phyloP scores from a whole-genome alignment of 2,329 filamentous ascomycete species.

The Paramyrothecium roridum region DNA sequence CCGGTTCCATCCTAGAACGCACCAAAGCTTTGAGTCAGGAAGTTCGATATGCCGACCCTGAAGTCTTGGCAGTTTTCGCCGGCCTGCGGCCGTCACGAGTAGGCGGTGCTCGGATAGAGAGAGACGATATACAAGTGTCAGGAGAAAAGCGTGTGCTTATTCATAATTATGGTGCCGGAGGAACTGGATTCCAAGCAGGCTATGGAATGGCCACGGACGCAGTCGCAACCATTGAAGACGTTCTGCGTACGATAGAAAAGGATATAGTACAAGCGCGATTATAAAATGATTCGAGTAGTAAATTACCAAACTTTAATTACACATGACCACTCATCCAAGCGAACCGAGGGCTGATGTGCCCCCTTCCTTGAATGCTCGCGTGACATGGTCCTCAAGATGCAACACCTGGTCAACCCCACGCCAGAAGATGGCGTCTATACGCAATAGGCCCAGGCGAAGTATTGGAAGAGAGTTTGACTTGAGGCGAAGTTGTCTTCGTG shows the following conservation, averaged over 20 bases:
- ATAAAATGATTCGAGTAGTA: no score
- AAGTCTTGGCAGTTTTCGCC: slow-evolving; percentile 24
- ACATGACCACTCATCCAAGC: background rate
- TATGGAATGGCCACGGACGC: slow-evolving; percentile 32
- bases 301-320: background rate
- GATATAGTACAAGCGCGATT: background rate
- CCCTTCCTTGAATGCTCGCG: slow-evolving; percentile 2
- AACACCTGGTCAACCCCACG: slow-evolving; percentile 13
- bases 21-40: slow-evolving; percentile 24
- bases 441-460: slow-evolving; percentile 12
- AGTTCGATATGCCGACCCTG: slow-evolving; percentile 14
- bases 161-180: slow-evolving; percentile 40
- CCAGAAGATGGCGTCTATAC: slow-evolving; percentile 17
- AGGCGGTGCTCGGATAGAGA: slow-evolving; percentile 39
- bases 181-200: slow-evolving; percentile 38
- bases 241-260: slow-evolving; percentile 10
- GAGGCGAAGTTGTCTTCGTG: slow-evolving; percentile 9
- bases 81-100: slow-evolving; percentile 28
- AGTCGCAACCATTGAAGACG: slow-evolving; percentile 19
- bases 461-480: slow-evolving; percentile 13
- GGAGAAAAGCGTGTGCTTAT: slow-evolving; percentile 19
- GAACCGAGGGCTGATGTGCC: no score
- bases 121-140: slow-evolving; percentile 23
- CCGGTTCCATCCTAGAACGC: slow-evolving; percentile 28
- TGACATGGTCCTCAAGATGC: slow-evolving; percentile 12